A percentile compares a stretch with the other conserved stretches of the same genome.
These are phyloP conservation scores for Quercus cerris DNA, from an alignment of 306 rosid species.

Conservation along the genomic window DNA sequence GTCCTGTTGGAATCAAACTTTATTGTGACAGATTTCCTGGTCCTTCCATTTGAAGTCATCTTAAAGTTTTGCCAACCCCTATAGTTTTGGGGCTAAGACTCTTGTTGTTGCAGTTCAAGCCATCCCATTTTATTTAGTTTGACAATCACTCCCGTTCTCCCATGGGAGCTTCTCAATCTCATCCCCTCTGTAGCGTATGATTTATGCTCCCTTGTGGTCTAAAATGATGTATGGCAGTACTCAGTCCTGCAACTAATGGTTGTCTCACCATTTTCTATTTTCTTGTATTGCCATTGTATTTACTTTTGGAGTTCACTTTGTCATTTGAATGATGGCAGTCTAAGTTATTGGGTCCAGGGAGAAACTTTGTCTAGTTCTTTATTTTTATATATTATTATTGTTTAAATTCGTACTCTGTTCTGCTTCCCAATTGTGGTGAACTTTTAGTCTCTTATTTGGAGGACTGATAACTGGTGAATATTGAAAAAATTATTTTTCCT, in stretches of 20 bases:
- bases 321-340: background rate
- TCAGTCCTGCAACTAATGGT: too few species aligned
- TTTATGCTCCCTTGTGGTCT: background rate
- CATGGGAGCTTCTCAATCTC: too few species aligned
- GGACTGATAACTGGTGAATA: background rate
- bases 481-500: background rate
- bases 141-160: background rate
- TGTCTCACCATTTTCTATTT: background rate
- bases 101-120: too few species aligned
- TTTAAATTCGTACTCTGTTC: background rate
- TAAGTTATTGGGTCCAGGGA: background rate
- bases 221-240: background rate
- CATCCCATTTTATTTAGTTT: background rate
- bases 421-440: constrained; percentile 2
- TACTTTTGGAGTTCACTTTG: background rate
- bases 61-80: background rate
- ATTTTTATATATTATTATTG: too few species aligned
- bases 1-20: background rate
- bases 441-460: constrained; percentile 1
- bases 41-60: background rate
- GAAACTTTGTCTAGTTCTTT: background rate
- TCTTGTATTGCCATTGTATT: background rate
- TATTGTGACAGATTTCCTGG: background rate
- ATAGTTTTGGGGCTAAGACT: too few species aligned
- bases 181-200: background rate